Evolutionary conservation across 805 yeast species (phyloP), one percentile per base, ranked within the genome.

Genomic region (Naumovozyma dairenensis): DNA sequence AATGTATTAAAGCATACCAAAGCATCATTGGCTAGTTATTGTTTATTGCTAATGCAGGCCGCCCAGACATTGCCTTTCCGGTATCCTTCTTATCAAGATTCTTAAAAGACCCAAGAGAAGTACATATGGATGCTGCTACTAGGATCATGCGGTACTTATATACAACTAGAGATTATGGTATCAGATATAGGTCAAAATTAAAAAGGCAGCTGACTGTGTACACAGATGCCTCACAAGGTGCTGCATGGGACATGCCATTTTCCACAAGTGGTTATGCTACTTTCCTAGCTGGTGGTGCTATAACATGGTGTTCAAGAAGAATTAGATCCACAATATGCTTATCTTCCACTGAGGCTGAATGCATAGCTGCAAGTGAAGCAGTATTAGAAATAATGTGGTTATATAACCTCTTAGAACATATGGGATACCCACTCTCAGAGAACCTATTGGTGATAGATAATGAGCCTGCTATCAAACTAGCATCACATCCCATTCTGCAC

Each of bases 181-280:
- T n/a, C n/a, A n/a, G n/a, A n/a, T n/a, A n/a, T n/a, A n/a, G n/a
- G n/a, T n/a, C n/a, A n/a, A n/a, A n/a, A n/a, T n/a, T n/a, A n/a
- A n/a, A n/a, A n/a, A n/a, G 29, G 30, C 10, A n/a, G n/a, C n/a
- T n/a, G 2, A 21, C 15, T 6, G 19, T 32, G 3, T 37, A 21
- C 21, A 12, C 35, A 12, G 39, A 40, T 27, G 44, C 44, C 12
- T 28, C 40, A 2, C 35, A 33, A 25, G 36, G 25, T 6, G 18
- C 42, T 4, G 13, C 8, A n/a, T 24, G 5, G 8, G 38, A 33
- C 20, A 31, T 35, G 3, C 37, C 40, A 5, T 36, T 21, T 28
- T 35, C 43, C 22, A 40, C 46, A 10, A 35, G 37, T 32, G 37
- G 35, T n/a, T 37, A 31, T 22, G 17, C 34, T 21, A 31, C 40